phyloP scores from a whole-genome alignment of 345 rosid species.

The Hirschfeldia incana region DNA sequence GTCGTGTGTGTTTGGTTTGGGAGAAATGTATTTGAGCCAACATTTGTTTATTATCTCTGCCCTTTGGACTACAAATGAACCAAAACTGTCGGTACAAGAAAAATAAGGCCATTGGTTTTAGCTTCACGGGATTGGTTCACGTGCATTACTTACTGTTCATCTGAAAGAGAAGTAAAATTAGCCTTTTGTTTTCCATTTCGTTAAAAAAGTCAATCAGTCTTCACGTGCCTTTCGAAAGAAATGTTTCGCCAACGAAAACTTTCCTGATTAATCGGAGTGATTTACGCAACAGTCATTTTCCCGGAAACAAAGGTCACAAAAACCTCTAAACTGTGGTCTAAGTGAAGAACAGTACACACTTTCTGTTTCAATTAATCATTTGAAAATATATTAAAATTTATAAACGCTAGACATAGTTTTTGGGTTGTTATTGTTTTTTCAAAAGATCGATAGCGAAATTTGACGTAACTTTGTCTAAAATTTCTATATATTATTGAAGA shows the following conservation, averaged over 20 bases:
- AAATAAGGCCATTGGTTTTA: background rate
- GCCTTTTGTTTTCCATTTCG: background rate
- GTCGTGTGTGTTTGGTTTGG: background rate
- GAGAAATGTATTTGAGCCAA: background rate
- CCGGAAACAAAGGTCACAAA: constrained; percentile 23
- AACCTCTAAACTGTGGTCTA: constrained; percentile 7
- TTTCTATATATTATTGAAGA: constrained; percentile 13
- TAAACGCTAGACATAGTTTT: constrained; percentile 7
- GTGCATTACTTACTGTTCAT: constrained; percentile 18
- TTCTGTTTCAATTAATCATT: background rate
- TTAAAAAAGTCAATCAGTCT: constrained; percentile 22
- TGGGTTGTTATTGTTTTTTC: constrained; percentile 30
- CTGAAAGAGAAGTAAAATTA: constrained; percentile 14
- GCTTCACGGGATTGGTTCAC: constrained; percentile 25
- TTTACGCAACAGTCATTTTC: constrained; percentile 40
- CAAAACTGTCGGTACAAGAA: background rate
- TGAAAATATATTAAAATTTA: background rate
- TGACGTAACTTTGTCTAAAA: constrained; percentile 31
- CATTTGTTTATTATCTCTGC: background rate
- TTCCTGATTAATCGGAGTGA: constrained; percentile 35
- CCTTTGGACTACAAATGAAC: background rate
- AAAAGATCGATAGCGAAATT: constrained; percentile 34
- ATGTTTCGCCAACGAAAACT: background rate
- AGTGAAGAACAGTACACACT: constrained; percentile 26
- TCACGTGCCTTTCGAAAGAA: constrained; percentile 25